Evolutionary conservation across 2,329 filamentous ascomycete genomes (phyloP).

Genomic region (Rhynchosporium secalis): DNA sequence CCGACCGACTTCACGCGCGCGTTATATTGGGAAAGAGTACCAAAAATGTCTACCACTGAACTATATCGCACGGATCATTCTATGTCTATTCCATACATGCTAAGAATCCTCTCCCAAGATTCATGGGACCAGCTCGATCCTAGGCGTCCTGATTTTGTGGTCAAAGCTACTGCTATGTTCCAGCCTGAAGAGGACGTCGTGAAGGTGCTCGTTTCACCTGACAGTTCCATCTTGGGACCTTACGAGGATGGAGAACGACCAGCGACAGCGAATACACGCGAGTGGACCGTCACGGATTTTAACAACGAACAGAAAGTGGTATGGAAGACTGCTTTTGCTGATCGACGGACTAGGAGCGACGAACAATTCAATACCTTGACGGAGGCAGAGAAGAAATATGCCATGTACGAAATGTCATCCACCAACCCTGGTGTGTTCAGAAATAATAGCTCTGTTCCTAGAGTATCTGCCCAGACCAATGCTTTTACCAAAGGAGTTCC

Average conservation of each 20-base stretch:
- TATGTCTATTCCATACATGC: slow-evolving; percentile 12
- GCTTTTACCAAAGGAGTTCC: background rate
- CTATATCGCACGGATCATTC: slow-evolving; percentile 15
- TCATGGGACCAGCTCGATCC: slow-evolving; percentile 16
- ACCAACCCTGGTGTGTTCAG: background rate
- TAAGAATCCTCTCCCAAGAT: slow-evolving; percentile 9
- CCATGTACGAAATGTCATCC: slow-evolving; percentile 3
- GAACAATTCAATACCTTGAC: background rate
- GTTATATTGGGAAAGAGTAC: slow-evolving; percentile 9
- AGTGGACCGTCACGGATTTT: background rate
- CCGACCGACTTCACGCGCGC: slow-evolving; percentile 15
- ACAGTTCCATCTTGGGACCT: background rate
- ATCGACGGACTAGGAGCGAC: background rate
- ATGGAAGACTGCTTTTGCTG: background rate
- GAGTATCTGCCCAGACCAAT: background rate
- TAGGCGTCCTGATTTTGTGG: background rate
- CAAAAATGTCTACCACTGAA: background rate
- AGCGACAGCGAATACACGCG: background rate
- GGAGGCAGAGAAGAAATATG: slow-evolving; percentile 3
- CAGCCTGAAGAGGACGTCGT: background rate
- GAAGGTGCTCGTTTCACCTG: background rate
- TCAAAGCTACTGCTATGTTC: slow-evolving; percentile 2
- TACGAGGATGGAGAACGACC: background rate
- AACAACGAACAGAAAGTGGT: background rate
- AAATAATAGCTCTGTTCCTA: no score